These are phyloP conservation scores for Dothideomycetes sp. DNA, from an alignment of 2,329 filamentous ascomycete genomes.

Conservation along the genomic window DNA sequence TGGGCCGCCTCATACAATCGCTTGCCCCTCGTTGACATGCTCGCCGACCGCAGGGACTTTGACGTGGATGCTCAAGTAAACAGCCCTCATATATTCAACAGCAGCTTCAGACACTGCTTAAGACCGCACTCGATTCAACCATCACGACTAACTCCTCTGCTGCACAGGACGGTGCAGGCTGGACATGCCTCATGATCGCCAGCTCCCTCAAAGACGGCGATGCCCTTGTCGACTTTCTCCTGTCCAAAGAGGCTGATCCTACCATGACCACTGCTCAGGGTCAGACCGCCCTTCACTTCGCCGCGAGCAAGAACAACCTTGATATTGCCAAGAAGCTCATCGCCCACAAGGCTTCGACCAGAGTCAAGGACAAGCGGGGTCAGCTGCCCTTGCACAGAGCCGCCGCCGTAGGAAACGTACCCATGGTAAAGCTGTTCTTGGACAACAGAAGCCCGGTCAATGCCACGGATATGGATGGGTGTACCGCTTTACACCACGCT, in stretches of 20 bases:
- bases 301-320: conserved; percentile 79
- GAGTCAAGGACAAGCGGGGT: conserved; percentile 75
- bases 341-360: conserved; percentile 60
- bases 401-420: conserved; percentile 78
- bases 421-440: conserved; percentile 71
- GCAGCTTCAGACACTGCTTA: too few species aligned
- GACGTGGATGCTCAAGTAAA: conserved; percentile 69
- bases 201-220: conserved; percentile 64
- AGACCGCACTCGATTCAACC: too few species aligned
- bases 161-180: conserved; percentile 68
- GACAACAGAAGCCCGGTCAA: conserved; percentile 72
- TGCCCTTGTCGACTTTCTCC: conserved; percentile 53
- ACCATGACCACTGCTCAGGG: conserved; percentile 64
- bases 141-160: background rate
- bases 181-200: conserved; percentile 78
- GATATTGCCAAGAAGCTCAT: conserved; percentile 72
- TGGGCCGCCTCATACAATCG: conserved; percentile 86
- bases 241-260: conserved; percentile 59
- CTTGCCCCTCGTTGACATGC: conserved; percentile 59
- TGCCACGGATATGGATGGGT: conserved; percentile 68
- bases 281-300: conserved; percentile 82
- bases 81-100: too few species aligned
- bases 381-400: conserved; percentile 87
- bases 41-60: conserved; percentile 62
- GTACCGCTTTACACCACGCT: conserved; percentile 82